Evolutionary conservation across 176 grass and related monocot genomes (phyloP), one percentile per base, ranked within the genome.

Genomic region (Pontederia crassipes): DNA sequence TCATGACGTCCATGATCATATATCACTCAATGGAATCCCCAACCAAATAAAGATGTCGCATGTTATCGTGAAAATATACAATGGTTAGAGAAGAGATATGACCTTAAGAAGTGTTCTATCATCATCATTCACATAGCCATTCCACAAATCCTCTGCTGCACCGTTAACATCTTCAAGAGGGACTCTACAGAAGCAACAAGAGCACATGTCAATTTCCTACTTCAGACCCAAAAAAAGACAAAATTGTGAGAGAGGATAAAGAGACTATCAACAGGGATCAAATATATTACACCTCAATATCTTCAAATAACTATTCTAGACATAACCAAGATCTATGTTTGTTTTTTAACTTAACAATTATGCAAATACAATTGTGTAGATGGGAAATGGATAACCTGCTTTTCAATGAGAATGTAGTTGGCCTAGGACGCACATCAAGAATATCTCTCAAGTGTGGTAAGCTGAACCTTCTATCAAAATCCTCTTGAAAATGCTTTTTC

Each of bases 51-150:
- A 40, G 32, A 40, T 40, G 4, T 40, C 2, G 32, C 32, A 40
- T 40, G 32, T 40, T 40, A 7, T 40, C 32, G 6, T 54, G 51
- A 26, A 20, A 65, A 65, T 8, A 65, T 1, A 7, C 16, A 20
- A 10, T 45, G 11, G 16, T 15, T 54, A 12, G 12, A 11, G 51
- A 54, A 0, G n/a, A 28, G 52, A 49, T 73, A 9, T 58, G 63
- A 91, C 87, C 81, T 97, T 97, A 48, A 97, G 52, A 83, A 97
- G 93, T 56, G 84, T 81, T 83, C 93, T 81, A 60, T 97, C 93
- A 73, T 97, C 77, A 72, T 97, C 87, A 65, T 97, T 77, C 45
- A 97, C 93, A 85, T 91, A 97, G 35, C 87, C 93, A 5, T 97
- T 91, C 93, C 87, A 92, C 48, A 62, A 75, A 57, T 61, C 72